Base-by-base conservation (phyloP, 768 basidiomycete genomes). In the Mrakia frigida region DNA sequence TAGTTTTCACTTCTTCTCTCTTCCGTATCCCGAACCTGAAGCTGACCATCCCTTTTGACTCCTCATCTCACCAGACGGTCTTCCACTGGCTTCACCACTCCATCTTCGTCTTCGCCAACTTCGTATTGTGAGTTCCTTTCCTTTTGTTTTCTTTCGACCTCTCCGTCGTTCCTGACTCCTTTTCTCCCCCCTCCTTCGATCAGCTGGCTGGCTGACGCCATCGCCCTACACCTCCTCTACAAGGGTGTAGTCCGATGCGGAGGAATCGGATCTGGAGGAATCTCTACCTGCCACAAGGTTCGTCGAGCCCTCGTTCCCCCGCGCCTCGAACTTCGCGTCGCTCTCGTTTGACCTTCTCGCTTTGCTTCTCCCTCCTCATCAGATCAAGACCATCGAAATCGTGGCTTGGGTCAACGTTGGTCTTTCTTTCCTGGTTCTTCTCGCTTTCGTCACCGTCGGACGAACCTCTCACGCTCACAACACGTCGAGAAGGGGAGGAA, bases 401-500 rank as follows among this genome's bases (percentile, higher is more conserved):
- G 63, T 67, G 9, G 33, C 63, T 3, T 67, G 63, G 63, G 63
- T 67, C 33, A 39, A 67, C 63, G 39, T 67, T 35, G 63, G 7
- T 10, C 6, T 70, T 41, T 50, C 21, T n/a, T 52, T 70, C 21
- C 3, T 70, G 11, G 11, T 70, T 6, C 21, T 43, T 25, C 6
- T 70, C n/a, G 68, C 46, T 23, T 70, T 70, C 68, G 5, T 70
- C n/a, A 70, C 46, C 10, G 46, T 43, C 68, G 41, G 68, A n/a
- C 41, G 43, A 50, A 43, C 41, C 18, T 35, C 35, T 3, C 68
- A 68, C 65, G 33, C 35, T 16, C 13, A 16, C 2, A 52, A 21
- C 43, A 18, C 9, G 18, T 9, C 43, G 52, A 21, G 52, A 18
- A 2, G 52, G 25, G 52, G 52, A 1, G 52, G 21, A n/a, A 53